Evolutionary conservation across 2,329 filamentous ascomycete species (phyloP).

Genomic region (Pestalotiopsis sp.): DNA sequence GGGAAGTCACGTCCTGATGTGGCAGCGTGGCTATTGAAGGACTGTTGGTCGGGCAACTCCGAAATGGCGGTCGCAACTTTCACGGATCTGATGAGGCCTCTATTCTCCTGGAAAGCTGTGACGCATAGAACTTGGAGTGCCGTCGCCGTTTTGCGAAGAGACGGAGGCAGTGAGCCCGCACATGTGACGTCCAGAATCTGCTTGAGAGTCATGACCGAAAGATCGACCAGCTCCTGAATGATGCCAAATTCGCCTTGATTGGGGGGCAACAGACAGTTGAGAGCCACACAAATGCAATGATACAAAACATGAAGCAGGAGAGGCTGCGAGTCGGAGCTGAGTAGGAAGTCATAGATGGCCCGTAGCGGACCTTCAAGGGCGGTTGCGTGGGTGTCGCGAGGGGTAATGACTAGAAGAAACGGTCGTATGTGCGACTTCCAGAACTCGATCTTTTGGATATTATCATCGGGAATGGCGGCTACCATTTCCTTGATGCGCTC

Average conservation of each 20-base stretch:
- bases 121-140: not conserved
- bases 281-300: not conserved
- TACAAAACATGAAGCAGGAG: not conserved
- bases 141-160: not conserved
- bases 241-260: not conserved
- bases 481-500: conserved; percentile 9
- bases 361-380: not conserved
- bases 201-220: not conserved
- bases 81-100: not conserved
- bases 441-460: not conserved
- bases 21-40: not conserved
- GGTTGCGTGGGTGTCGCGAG: not conserved
- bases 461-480: not conserved
- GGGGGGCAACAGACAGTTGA: not conserved
- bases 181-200: not conserved
- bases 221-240: not conserved
- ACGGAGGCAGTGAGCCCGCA: too few relatives aligned
- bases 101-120: not conserved
- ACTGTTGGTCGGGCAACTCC: not conserved
- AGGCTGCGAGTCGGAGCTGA: not conserved
- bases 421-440: not conserved
- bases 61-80: not conserved
- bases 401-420: not conserved
- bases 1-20: not conserved
- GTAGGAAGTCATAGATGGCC: not conserved